A percentile compares a stretch with the other conserved stretches of the same genome.
Conservation (phyloP, 164 flowering plant genomes). For the Umbilicus rupestris region DNA sequence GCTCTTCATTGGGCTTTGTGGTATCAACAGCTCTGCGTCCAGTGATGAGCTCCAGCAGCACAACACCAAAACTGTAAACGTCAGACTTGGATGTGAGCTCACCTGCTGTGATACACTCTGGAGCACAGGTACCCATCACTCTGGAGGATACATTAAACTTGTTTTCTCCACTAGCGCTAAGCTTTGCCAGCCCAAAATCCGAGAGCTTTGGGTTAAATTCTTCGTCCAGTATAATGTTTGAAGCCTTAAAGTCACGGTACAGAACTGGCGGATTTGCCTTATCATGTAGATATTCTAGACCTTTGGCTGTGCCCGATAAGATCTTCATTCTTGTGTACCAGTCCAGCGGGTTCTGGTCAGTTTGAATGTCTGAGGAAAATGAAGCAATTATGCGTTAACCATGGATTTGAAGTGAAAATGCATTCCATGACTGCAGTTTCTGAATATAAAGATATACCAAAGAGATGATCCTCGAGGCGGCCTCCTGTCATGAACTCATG, state of each 20-base stretch:
- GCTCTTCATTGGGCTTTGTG: conserved; percentile 39
- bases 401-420: background rate
- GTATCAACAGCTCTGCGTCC: conserved; percentile 66
- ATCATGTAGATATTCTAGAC: background rate
- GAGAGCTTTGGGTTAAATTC: conserved; percentile 50
- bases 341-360: conserved; percentile 6
- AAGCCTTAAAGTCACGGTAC: conserved; percentile 50
- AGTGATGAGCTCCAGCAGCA: conserved; percentile 53
- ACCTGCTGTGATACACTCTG: conserved; percentile 49
- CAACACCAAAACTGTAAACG: conserved; percentile 66
- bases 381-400: background rate
- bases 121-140: conserved; percentile 65
- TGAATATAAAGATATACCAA: background rate
- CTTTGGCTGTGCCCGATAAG: conserved; percentile 45
- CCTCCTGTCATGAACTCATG: conserved; percentile 2
- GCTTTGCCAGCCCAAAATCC: conserved; percentile 50
- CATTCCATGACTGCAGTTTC: background rate
- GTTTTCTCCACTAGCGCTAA: conserved; percentile 31
- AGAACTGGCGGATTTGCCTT: conserved; percentile 30
- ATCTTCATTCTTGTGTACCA: conserved; percentile 56
- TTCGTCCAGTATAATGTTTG: conserved; percentile 51
- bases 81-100: conserved; percentile 48
- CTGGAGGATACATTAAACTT: conserved; percentile 35
- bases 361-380: background rate
- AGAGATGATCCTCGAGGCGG: conserved; percentile 5